Base-by-base conservation (phyloP, 2,329 filamentous ascomycete genomes). In the Aspergillus japonicus region DNA sequence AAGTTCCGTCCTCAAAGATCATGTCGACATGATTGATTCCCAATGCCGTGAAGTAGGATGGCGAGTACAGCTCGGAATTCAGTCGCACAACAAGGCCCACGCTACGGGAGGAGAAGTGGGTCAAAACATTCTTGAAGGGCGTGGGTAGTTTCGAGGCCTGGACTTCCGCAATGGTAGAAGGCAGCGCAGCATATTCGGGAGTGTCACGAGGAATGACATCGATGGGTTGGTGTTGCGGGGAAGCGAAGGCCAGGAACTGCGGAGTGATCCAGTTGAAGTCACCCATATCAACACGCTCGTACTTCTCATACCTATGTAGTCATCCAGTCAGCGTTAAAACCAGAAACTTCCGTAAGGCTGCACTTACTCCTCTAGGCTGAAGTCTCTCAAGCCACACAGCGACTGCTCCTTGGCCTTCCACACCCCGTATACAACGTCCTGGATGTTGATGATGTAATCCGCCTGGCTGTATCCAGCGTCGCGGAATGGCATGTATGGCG, bases 201-300 rank as follows among this genome's bases (percentile, higher is more conserved):
- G 91, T 91, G 47, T 85, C 86, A 59, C 87, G 83, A 8, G 88
- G 83, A 58, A 96, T 88, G 63, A 89, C 87, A 58, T 87, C 84
- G 12, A 89, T 85, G 5, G 92, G 91, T 58, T 86, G 83, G 70
- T 93, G 89, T 76, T 98, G 92, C 11, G 95, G 95, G 21, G 94
- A 98, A 49, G 95, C 95, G 75, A 99, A 98, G 23, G 95, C 95
- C 54, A 99, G 85, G 80, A 99, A 99, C 71, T 93, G 83, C 8
- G 94, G 93, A 5, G 93, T 96, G 60, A 99, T 86, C 95, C 95
- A 99, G 85, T 99, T 99, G 89, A 99, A 99, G 79, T 99, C 95
- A 64, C 95, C 95, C 82, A 97, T 92, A 75, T 99, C 95, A 21
- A 99, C 95, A 60, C 95, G 86, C 80, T 99, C 95, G 70, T 87